Base-by-base conservation (phyloP, 495 filamentous ascomycete species). In the Haplographium delicatum region DNA sequence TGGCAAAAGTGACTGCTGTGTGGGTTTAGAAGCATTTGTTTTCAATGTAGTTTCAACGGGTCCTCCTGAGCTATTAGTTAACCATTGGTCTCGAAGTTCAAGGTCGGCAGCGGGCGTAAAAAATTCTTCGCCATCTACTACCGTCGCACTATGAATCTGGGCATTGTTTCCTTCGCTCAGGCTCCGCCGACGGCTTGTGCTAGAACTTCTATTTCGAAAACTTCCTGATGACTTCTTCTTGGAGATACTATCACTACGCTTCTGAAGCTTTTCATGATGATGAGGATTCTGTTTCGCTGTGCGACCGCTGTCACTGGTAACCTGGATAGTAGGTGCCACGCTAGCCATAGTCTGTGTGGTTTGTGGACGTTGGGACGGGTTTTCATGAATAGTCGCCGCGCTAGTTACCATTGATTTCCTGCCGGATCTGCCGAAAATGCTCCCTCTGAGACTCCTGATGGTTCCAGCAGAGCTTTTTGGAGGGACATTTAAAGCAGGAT, bases 391-490 rank as follows among this genome's bases (percentile, higher is more conserved):
- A 15, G 60, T 49, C 65, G 43, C 37, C 47, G 61, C 13, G 51
- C 63, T 57, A 4, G 35, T 7, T 39, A 19, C 15, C 35, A 4
- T 39, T 31, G 58, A 69, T 67, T 65, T 77, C 15, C 56, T 48
- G 11, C 41, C 38, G 20, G 62, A 63, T 45, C 78, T 73, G 20
- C 81, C 79, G 62, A 93, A 86, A 9, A 94, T 81, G 62, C 88
- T 91, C 15, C 81, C 81, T 56, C 81, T 79, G 53, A 88, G 66
- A 57, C 80, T 90, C 59, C 74, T 83, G n/a, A 82, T 62, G 0
- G 88, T 90, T 2, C 84, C 81, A 6, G 80, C 72, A 22, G 84
- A 79, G 61, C 78, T 89, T 62, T 83, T 84, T 6, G 85, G 81
- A 5, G 83, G 81, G 22, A 76, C 5, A 51, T 44, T 41, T 35